Percentiles rank a stretch among this genome's conserved stretches.
Evolutionary conservation across 177 flowering plant species (phyloP).

Genomic region (Vitis hybrid): DNA sequence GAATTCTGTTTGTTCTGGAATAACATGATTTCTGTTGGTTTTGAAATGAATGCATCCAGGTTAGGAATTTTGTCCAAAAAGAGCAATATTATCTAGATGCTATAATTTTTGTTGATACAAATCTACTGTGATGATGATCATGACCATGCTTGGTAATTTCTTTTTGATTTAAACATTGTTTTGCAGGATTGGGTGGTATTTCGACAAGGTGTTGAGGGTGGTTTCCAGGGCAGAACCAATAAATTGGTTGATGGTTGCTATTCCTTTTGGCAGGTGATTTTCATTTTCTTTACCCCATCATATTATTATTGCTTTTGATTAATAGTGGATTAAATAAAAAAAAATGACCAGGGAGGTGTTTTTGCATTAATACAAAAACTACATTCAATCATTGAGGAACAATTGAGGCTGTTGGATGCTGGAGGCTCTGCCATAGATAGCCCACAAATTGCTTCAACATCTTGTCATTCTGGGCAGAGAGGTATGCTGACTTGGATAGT

Average conservation of each 20-base stretch:
- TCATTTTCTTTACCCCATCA: not conserved
- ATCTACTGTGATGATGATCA: not conserved
- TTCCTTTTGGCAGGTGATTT: slow-evolving; percentile 94
- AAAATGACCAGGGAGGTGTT: slow-evolving; percentile 63
- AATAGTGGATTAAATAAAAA: slow-evolving; percentile 6
- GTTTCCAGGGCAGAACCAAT: slow-evolving; percentile 95
- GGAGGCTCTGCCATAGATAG: slow-evolving; percentile 21
- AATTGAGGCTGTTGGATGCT: slow-evolving; percentile 23
- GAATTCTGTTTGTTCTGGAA: too few species aligned
- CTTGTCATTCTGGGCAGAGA: slow-evolving; percentile 31
- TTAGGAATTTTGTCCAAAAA: too few species aligned
- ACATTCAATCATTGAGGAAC: slow-evolving; percentile 34
- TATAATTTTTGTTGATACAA: not conserved
- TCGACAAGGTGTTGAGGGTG: slow-evolving; percentile 90
- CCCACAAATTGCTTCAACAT: slow-evolving; percentile 16
- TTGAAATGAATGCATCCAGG: too few species aligned
- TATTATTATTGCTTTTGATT: not conserved
- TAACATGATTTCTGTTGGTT: too few species aligned
- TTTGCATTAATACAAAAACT: slow-evolving; percentile 62
- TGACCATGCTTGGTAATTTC: not conserved
- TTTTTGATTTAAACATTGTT: not conserved
- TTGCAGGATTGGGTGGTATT: slow-evolving; percentile 82
- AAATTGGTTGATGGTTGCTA: slow-evolving; percentile 98
- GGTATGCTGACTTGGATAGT: not conserved
- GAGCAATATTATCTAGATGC: too few species aligned